Conservation (phyloP, 148 eudicot species). For the Dysphania ambrosioides region DNA sequence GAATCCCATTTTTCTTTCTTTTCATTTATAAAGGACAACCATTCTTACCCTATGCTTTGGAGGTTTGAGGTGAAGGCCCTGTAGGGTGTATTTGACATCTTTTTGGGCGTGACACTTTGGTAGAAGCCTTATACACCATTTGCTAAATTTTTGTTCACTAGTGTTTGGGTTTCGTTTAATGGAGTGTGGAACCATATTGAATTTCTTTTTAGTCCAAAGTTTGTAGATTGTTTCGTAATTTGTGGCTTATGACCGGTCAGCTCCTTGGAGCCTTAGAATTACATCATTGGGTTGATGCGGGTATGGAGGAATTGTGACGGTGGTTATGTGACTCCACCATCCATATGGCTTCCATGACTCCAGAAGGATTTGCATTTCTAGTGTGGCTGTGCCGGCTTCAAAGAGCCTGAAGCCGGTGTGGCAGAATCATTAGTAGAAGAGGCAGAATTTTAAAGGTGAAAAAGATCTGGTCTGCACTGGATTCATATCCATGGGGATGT, state of each 20-base stretch:
- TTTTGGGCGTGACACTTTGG: not conserved
- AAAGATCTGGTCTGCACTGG: conserved; percentile 80
- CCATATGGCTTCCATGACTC: conserved; percentile 97
- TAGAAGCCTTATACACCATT: not conserved
- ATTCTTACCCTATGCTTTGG: not conserved
- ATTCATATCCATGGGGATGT: conserved; percentile 94
- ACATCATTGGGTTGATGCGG: conserved; percentile 30
- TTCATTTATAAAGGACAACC: not conserved
- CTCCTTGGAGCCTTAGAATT: not conserved
- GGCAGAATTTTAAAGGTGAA: conserved; percentile 66
- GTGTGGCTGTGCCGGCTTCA: conserved; percentile 65
- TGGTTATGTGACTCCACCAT: conserved; percentile 61
- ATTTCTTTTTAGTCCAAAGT: not conserved
- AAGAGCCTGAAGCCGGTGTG: conserved; percentile 74
- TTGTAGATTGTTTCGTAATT: not conserved
- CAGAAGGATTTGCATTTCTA: conserved; percentile 69
- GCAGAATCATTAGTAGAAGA: conserved; percentile 69
- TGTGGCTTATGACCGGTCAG: not conserved
- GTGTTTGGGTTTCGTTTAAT: not conserved
- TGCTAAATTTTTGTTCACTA: not conserved
- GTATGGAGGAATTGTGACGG: conserved; percentile 98
- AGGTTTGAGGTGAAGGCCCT: not conserved
- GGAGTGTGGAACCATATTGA: not conserved
- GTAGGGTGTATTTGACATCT: not conserved
- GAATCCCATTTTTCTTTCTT: not conserved